phyloP scores from a whole-genome alignment of 1,284 basidiomycete genomes.

The Meripilus lineatus region DNA sequence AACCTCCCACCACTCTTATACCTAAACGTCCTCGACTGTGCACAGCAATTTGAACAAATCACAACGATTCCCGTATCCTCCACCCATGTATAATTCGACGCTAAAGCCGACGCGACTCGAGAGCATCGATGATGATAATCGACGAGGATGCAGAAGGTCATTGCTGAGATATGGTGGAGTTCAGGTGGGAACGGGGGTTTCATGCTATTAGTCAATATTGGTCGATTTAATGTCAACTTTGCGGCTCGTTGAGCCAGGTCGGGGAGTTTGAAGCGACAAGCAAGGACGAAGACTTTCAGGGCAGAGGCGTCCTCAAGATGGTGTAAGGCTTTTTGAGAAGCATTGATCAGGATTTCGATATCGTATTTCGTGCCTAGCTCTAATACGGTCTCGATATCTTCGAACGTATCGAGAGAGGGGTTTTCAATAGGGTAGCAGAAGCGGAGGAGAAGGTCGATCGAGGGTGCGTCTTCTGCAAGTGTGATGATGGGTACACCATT shows the following conservation, averaged over 20 bases:
- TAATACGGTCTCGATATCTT: slow-evolving; percentile 1
- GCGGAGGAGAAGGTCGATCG: not conserved
- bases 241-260: slow-evolving; percentile 4
- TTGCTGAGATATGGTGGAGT: slow-evolving; percentile 1
- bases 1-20: too few species aligned
- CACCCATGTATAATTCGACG: not conserved
- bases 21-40: too few species aligned
- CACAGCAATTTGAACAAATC: too few species aligned
- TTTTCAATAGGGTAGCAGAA: slow-evolving; percentile 8
- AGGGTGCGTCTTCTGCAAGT: not conserved
- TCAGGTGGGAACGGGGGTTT: slow-evolving; percentile 1
- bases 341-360: slow-evolving; percentile 2
- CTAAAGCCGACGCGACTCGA: not conserved
- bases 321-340: not conserved
- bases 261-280: not conserved
- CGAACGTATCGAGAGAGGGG: not conserved
- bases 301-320: not conserved
- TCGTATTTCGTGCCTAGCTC: slow-evolving; percentile 8
- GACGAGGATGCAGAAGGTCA: not conserved
- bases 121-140: slow-evolving; percentile 1
- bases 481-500: slow-evolving; percentile 3
- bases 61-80: too few species aligned
- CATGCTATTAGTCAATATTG: slow-evolving; percentile 4
- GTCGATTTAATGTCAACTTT: not conserved
- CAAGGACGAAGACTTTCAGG: slow-evolving; percentile 3